Conservation (phyloP, 164 flowering plant species). For the Chloranthus sessilifolius region DNA sequence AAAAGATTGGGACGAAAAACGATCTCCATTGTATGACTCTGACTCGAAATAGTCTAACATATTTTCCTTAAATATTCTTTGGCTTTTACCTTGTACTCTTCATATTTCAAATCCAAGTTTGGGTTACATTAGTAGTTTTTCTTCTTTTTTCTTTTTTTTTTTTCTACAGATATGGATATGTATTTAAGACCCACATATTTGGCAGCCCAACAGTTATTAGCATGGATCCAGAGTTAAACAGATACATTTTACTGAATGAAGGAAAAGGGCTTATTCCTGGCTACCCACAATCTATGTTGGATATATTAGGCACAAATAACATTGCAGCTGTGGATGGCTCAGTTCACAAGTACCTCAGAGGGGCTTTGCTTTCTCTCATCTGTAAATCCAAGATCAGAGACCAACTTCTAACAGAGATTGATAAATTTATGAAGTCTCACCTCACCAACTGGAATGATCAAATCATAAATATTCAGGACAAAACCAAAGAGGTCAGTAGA, state of each 20-base stretch:
- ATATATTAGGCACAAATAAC: slow-evolving; percentile 76
- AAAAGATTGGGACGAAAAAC: no score
- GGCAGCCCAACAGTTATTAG: slow-evolving; percentile 89
- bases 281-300: slow-evolving; percentile 91
- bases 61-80: no score
- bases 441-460: slow-evolving; percentile 58
- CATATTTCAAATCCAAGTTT: no score
- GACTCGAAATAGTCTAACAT: no score
- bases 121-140: no score
- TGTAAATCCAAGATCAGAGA: slow-evolving; percentile 66
- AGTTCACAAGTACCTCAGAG: slow-evolving; percentile 80
- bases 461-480: slow-evolving; percentile 68
- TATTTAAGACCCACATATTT: slow-evolving; percentile 86
- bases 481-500: slow-evolving; percentile 78
- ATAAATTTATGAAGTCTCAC: slow-evolving; percentile 78
- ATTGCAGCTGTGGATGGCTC: slow-evolving; percentile 89
- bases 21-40: no score
- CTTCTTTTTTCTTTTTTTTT: no score
- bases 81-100: no score
- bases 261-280: slow-evolving; percentile 91
- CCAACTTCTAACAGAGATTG: slow-evolving; percentile 67
- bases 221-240: slow-evolving; percentile 95
- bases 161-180: slow-evolving; percentile 58
- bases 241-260: slow-evolving; percentile 83
- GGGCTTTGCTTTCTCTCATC: slow-evolving; percentile 65